Conservation (phyloP, 2,329 filamentous ascomycete species). For the Fusarium burgessii region DNA sequence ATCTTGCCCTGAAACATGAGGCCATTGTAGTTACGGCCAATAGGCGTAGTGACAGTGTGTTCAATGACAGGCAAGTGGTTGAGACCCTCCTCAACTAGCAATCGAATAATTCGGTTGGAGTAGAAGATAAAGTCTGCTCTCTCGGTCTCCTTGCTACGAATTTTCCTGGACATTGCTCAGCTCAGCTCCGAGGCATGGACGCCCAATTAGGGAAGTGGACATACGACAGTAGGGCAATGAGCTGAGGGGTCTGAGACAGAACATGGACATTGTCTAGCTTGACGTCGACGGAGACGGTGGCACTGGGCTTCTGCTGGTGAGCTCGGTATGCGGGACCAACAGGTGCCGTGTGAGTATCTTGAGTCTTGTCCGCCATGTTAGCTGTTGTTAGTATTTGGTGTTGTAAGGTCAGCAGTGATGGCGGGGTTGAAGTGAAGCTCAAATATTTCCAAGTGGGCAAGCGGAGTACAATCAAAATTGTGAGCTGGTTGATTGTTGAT, state of each 20-base stretch:
- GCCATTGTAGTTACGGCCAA: slow-evolving; percentile 87
- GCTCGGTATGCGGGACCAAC: slow-evolving; percentile 85
- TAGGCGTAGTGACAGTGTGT: slow-evolving; percentile 89
- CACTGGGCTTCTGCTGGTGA: slow-evolving; percentile 82
- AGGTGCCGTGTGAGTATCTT: slow-evolving; percentile 63
- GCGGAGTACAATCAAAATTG: slow-evolving; percentile 12
- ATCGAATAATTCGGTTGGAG: slow-evolving; percentile 96
- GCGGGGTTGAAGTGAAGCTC: slow-evolving; percentile 22
- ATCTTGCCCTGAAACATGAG: slow-evolving; percentile 98
- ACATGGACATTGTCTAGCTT: slow-evolving; percentile 89
- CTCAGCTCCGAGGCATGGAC: slow-evolving; percentile 33
- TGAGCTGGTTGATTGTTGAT: background rate
- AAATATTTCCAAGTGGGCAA: slow-evolving; percentile 24
- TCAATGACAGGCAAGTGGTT: slow-evolving; percentile 95
- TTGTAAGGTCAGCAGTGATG: slow-evolving; percentile 20
- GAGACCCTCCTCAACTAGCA: slow-evolving; percentile 95
- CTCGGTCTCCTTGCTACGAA: slow-evolving; percentile 88
- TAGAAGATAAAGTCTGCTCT: slow-evolving; percentile 99
- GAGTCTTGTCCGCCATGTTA: slow-evolving; percentile 46
- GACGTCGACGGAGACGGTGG: slow-evolving; percentile 88
- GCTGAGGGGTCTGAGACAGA: slow-evolving; percentile 91
- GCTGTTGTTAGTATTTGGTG: slow-evolving; percentile 24
- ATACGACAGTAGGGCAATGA: slow-evolving; percentile 97
- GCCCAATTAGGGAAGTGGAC: slow-evolving; percentile 54
- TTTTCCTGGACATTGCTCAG: slow-evolving; percentile 76